These are phyloP conservation scores for Ensete glaucum DNA, from an alignment of 176 grass and related monocot species.

Conservation along the genomic window DNA sequence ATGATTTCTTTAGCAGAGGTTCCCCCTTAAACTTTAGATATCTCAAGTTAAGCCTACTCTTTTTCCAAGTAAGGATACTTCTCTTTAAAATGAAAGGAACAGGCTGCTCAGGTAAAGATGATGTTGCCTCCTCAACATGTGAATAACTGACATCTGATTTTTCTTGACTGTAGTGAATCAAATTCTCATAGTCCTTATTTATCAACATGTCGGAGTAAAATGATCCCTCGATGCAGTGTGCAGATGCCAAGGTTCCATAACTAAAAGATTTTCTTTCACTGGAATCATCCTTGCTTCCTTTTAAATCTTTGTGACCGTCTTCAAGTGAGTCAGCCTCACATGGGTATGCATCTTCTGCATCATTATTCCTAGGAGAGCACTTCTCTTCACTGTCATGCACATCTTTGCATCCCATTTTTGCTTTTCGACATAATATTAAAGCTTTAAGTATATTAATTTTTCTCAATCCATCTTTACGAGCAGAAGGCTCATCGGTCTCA, in stretches of 20 bases:
- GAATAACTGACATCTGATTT: conserved; percentile 54
- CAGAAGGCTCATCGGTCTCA: conserved; percentile 60
- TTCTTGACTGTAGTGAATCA: conserved; percentile 72
- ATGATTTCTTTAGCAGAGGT: conserved; percentile 74
- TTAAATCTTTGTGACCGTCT: conserved; percentile 31
- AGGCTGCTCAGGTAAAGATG: conserved; percentile 33
- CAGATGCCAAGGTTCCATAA: conserved; percentile 56
- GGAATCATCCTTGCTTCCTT: conserved; percentile 14
- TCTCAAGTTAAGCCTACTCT: conserved; percentile 46
- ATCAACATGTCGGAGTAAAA: conserved; percentile 46
- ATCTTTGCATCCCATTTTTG: conserved; percentile 46
- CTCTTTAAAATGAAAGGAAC: conserved; percentile 26
- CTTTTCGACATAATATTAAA: conserved; percentile 44
- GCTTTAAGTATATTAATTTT: conserved; percentile 67
- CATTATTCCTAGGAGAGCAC: conserved; percentile 47
- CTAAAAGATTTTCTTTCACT: conserved; percentile 62
- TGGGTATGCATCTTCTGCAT: conserved; percentile 27
- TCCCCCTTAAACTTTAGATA: conserved; percentile 64
- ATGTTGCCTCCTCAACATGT: conserved; percentile 31
- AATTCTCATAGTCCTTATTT: conserved; percentile 61
- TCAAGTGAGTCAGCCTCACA: conserved; percentile 68
- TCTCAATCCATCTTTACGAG: conserved; percentile 62
- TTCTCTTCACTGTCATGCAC: conserved; percentile 51
- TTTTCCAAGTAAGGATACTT: conserved; percentile 85
- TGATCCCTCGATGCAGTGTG: conserved; percentile 45